These are phyloP conservation scores for Linnemannia exigua DNA, from an alignment of 192 early-diverging fungal genomes.

Conservation along the genomic window DNA sequence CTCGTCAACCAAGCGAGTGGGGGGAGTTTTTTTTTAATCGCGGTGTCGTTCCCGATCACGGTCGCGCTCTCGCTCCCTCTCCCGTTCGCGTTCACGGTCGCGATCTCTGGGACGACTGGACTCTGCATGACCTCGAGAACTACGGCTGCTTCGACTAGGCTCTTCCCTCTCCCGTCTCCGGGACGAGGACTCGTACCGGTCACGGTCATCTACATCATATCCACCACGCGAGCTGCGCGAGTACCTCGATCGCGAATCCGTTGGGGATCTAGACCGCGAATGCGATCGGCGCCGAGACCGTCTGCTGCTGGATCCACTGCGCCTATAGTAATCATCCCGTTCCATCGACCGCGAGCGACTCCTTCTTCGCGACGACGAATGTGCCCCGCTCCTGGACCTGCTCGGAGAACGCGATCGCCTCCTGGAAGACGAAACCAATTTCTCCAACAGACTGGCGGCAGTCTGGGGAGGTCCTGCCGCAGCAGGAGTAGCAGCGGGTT, in stretches of 20 bases:
- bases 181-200: background rate
- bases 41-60: conserved; percentile 20
- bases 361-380: conserved; percentile 9
- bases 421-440: conserved; percentile 41
- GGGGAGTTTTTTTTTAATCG: background rate
- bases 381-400: conserved; percentile 12
- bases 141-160: conserved; percentile 15
- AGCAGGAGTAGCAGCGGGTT: background rate
- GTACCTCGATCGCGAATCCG: conserved; percentile 41
- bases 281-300: conserved; percentile 9
- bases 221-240: conserved; percentile 34
- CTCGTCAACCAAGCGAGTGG: background rate
- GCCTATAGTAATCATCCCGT: conserved; percentile 33
- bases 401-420: conserved; percentile 38
- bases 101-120: conserved; percentile 15
- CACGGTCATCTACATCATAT: conserved; percentile 31
- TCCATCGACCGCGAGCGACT: conserved; percentile 42
- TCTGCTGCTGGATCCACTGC: conserved; percentile 25
- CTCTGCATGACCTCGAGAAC: conserved; percentile 21
- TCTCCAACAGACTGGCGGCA: conserved; percentile 26
- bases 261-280: conserved; percentile 9
- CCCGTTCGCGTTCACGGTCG: conserved; percentile 22
- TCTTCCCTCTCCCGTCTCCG: conserved; percentile 26
- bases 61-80: conserved; percentile 16
- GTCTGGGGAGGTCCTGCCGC: conserved; percentile 9